Evolutionary conservation across 2,329 filamentous ascomycete genomes (phyloP), one percentile per base, ranked within the genome.

Genomic region (Coniella lustricola): DNA sequence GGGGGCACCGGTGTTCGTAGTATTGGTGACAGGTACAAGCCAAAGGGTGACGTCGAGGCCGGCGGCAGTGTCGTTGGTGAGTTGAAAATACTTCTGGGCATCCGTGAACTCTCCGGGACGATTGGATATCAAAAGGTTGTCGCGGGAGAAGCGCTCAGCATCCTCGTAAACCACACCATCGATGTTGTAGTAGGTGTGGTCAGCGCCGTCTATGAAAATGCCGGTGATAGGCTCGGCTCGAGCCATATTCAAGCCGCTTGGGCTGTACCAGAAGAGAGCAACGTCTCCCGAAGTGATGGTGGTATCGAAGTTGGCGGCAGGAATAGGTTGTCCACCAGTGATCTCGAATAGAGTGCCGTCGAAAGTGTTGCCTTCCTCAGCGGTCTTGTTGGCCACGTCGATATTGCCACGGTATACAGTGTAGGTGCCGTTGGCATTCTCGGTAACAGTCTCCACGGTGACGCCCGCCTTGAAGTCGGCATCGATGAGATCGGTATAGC

Each of bases 271-370:
- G 14, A 41, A 41, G 22, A 41, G 39, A 14, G 39, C 39, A 10
- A 41, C 14, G 39, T 41, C 39, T 10, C 39, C 39, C n/a, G 39
- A 10, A 9, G 39, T 29, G 8, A 41, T 41, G 2, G 54, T 48
- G 3, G 60, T 60, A 44, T 65, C 57, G 3, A 62, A 55, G 32
- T 53, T 50, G 17, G 39, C 39, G 14, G 9, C 39, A 4, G 8
- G 22, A 7, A 41, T 41, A 10, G 25, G 10, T 10, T 29, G 5
- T 29, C 25, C 25, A 10, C 25, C 25, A 5, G 25, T 10, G 5
- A 5, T 5, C 25, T 29, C 25, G 10, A 29, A 5, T 10, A 29
- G 25, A 29, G 5, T 29, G 10, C 10, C 10, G 10, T 29, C 25
- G 25, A 29, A 29, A 10, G 10, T 29, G 10, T 5, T 29, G 5